phyloP scores from a whole-genome alignment of 2,329 filamentous ascomycete species.

The Colletotrichum falcatum region DNA sequence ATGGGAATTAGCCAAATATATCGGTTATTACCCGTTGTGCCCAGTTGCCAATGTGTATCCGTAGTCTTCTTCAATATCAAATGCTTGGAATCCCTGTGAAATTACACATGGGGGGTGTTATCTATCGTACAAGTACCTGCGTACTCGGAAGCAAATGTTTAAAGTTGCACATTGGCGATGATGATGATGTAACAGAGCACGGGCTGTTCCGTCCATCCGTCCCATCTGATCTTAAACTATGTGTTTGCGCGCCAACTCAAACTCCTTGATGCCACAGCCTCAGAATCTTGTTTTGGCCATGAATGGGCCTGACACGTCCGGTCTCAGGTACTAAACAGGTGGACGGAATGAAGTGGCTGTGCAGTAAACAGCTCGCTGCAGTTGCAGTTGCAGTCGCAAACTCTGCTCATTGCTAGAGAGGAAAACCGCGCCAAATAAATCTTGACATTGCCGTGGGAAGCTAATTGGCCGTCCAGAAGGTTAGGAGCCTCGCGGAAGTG shows the following conservation, averaged over 20 bases:
- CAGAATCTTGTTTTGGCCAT: constrained; percentile 25
- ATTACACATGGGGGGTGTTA: background rate
- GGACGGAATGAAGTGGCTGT: constrained; percentile 19
- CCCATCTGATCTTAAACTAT: constrained; percentile 9
- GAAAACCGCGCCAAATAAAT: background rate
- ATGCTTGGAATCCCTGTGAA: background rate
- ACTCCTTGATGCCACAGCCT: constrained; percentile 6
- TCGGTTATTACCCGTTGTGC: background rate
- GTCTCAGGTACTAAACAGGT: constrained; percentile 31
- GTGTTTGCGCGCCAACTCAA: constrained; percentile 12
- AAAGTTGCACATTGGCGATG: constrained; percentile 1
- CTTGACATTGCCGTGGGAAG: constrained; percentile 15
- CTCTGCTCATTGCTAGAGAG: background rate
- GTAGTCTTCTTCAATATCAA: background rate
- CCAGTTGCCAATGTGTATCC: background rate
- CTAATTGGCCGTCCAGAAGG: background rate
- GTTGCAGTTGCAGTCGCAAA: background rate
- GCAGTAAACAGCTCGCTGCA: constrained; percentile 3
- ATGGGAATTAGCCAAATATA: background rate
- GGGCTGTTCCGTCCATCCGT: background rate
- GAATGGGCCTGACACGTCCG: constrained; percentile 32
- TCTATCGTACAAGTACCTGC: background rate
- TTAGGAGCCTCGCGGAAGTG: constrained; percentile 7
- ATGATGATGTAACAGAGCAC: constrained; percentile 6
- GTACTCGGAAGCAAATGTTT: background rate